Evolutionary conservation across 306 rosid species (phyloP), one percentile per base, ranked within the genome.

Genomic region (Urtica urens): DNA sequence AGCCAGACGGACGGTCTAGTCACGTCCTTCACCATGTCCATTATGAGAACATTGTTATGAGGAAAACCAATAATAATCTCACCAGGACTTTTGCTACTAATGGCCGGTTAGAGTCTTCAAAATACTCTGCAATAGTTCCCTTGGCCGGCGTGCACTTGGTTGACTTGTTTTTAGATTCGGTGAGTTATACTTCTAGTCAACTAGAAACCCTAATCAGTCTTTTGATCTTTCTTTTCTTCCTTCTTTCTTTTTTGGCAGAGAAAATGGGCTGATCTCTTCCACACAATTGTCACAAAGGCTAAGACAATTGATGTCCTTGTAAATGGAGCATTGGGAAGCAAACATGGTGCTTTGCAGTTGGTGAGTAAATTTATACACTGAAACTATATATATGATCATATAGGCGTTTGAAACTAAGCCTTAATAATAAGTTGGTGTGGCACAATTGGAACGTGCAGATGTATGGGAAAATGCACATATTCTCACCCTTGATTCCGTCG

Each of bases 401-500:
- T 35, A 35, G 2, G 14, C n/a, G 14, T 35, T 35, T 35, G n/a
- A 35, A 35, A 9, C 8, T n/a, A n/a, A n/a, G n/a, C n/a, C n/a
- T n/a, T n/a, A n/a, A n/a, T n/a, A n/a, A n/a, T n/a, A n/a, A n/a
- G n/a, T n/a, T n/a, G n/a, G n/a, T n/a, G n/a, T n/a, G n/a, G n/a
- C n/a, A n/a, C n/a, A n/a, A n/a, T 28, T 28, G 14, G 35, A 33
- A 15, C 17, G 24, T 67, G 61, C 75, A 87, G 96, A 78, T 83
- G 85, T 48, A 67, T 49, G 85, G 64, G 43, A 68, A 87, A 55
- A 63, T 80, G 75, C 96, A 83, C 63, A 61, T 69, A 58, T 78
- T 82, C 17, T 83, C 96, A 7, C 94, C 78, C 0, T 14, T 82
- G 23, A 77, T 87, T 43, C 59, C 62, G 30, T 53, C 75, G 22